Percentiles rank a stretch among this genome's conserved stretches.
phyloP scores from a whole-genome alignment of 2,329 filamentous ascomycete species.

The Hypoxylon sp. region DNA sequence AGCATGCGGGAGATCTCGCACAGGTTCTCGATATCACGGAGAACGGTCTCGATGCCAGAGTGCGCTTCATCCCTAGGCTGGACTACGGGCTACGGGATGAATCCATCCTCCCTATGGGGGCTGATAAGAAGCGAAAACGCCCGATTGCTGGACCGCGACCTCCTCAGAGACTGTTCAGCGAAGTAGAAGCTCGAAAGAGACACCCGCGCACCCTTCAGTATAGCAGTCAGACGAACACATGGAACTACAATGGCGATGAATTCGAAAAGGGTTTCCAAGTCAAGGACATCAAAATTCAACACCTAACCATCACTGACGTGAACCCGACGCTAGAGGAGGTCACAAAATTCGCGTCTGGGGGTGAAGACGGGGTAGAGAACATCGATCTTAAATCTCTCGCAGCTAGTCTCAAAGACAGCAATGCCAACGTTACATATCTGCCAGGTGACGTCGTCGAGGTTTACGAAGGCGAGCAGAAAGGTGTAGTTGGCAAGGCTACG shows the following conservation, averaged over 20 bases:
- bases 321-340: constrained; percentile 96
- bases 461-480: constrained; percentile 94
- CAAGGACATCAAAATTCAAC: constrained; percentile 92
- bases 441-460: constrained; percentile 98
- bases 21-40: constrained; percentile 94
- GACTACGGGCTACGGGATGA: constrained; percentile 94
- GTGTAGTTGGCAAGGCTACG: constrained; percentile 86
- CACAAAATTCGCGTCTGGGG: constrained; percentile 90
- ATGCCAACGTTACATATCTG: constrained; percentile 85
- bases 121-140: constrained; percentile 86
- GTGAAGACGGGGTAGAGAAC: constrained; percentile 93
- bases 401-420: constrained; percentile 88
- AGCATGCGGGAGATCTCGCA: constrained; percentile 90
- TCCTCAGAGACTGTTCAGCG: constrained; percentile 92
- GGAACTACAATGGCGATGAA: constrained; percentile 88
- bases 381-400: constrained; percentile 92
- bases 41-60: constrained; percentile 89
- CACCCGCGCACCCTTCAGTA: constrained; percentile 74
- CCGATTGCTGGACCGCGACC: constrained; percentile 76
- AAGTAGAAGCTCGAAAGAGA: constrained; percentile 90
- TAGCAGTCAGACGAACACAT: constrained; percentile 84
- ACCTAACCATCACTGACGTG: constrained; percentile 87
- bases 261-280: constrained; percentile 95
- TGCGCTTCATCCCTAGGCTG: constrained; percentile 89
- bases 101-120: constrained; percentile 57